phyloP scores from a whole-genome alignment of 768 basidiomycete genomes.

The Collybia sp. region DNA sequence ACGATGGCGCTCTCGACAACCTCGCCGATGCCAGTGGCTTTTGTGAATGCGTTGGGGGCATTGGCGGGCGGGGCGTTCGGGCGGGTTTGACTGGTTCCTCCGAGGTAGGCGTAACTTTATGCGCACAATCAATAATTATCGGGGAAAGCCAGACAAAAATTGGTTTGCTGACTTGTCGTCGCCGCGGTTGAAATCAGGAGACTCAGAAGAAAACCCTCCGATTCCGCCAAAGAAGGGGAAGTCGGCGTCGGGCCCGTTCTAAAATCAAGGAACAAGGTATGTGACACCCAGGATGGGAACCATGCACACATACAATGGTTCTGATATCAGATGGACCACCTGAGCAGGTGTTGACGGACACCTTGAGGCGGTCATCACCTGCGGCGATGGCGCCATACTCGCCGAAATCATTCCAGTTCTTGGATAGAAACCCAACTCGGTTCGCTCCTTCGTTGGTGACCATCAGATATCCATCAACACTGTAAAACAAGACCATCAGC shows the following conservation, averaged over 20 bases:
- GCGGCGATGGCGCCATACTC: constrained; percentile 4
- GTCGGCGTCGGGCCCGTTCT: constrained; percentile 12
- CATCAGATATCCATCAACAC: constrained; percentile 3
- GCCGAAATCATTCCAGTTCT: constrained; percentile 6
- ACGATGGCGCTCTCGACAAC: constrained; percentile 9
- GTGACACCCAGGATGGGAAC: neutral
- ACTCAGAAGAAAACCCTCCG: constrained; percentile 4
- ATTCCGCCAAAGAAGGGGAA: constrained; percentile 11
- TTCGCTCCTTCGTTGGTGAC: constrained; percentile 6
- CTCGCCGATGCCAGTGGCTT: constrained; percentile 3
- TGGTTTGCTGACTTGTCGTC: constrained; percentile 1
- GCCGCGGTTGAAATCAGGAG: constrained; percentile 1
- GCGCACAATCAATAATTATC: neutral
- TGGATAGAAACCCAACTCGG: constrained; percentile 5
- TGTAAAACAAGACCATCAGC: neutral
- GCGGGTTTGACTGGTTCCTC: constrained; percentile 7
- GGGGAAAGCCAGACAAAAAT: neutral
- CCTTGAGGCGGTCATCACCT: constrained; percentile 6
- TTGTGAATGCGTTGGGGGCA: constrained; percentile 7
- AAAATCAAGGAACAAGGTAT: neutral
- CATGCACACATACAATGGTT: constrained; percentile 5
- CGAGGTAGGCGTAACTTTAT: constrained; percentile 7
- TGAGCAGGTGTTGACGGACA: constrained; percentile 5
- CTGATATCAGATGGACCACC: constrained; percentile 4
- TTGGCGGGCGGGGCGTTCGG: constrained; percentile 2